Base-by-base conservation (phyloP, 139 green algal genomes). In the Nannochloris sp. region DNA sequence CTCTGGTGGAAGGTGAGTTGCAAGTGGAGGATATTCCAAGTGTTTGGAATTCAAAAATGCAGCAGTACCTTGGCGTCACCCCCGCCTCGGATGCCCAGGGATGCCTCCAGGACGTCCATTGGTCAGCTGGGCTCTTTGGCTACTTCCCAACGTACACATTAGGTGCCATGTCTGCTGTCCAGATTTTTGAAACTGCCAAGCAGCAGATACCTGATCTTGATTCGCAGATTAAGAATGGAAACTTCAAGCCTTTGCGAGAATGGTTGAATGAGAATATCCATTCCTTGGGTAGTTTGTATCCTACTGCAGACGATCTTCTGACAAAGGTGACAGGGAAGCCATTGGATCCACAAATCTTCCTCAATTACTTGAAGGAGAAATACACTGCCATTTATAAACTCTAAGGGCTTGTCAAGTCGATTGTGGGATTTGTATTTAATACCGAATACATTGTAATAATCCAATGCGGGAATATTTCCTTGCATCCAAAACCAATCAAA, bases 141-240 rank as follows among this genome's bases (percentile, higher is more conserved):
- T 95, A 96, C 77, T 95, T 96, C 74, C 85, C 85, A 29, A 91
- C 85, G 25, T 95, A 97, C 73, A 72, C 60, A 2, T 68, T 96
- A 18, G 89, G 90, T 2, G 85, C 87, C 34, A 89, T 93, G 81
- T 87, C 84, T 49, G 79, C 83, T 3, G 72, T 60, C 18, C 87
- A 95, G 68, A 82, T 92, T 29, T 90, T 81, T 36, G 25, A 75
- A 65, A 59, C 66, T 43, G 76, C 70, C 10, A 15, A 65, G 40
- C 34, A 70, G 46, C 62, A 87, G 15, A 66, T 95, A 23, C 83
- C 84, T 0, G 61, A 53, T 0, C 70, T 96, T n/a, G 74, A 86
- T 4, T 69, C 72, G 1, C 58, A 89, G 21, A 83, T 95, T 40
- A 70, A 66, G 1, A 54, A 69, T 18, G 90, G 90, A 9, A 75